Conservation (phyloP, 805 yeast species). For the Candida tibetensis region DNA sequence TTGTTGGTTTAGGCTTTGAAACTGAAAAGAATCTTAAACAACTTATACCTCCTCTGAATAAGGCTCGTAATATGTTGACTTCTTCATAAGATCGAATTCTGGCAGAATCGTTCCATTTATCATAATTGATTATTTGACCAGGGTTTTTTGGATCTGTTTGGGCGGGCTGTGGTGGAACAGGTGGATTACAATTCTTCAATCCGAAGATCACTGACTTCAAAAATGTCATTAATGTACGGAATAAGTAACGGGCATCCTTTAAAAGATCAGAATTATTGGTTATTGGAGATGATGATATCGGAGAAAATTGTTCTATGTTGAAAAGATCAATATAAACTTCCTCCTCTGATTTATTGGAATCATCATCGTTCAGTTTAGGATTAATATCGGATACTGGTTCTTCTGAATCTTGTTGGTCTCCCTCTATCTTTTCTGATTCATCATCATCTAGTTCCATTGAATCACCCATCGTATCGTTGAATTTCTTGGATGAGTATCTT, state of each 20-base stretch:
- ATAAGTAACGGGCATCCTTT: constrained; percentile 83
- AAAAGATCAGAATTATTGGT: constrained; percentile 59
- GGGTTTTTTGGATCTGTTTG: constrained; percentile 45
- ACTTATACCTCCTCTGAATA: constrained; percentile 80
- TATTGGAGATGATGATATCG: constrained; percentile 57
- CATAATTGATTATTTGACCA: constrained; percentile 39
- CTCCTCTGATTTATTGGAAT: constrained; percentile 18
- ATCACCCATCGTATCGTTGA: background rate
- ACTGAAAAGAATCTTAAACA: constrained; percentile 76
- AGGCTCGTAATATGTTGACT: constrained; percentile 65
- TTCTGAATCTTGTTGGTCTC: background rate
- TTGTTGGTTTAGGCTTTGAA: constrained; percentile 45
- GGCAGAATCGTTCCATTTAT: constrained; percentile 81
- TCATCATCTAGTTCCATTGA: background rate
- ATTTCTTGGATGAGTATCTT: constrained; percentile 28
- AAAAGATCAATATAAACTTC: constrained; percentile 24
- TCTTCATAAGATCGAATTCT: constrained; percentile 83
- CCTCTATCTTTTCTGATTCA: constrained; percentile 9
- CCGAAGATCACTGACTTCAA: constrained; percentile 88
- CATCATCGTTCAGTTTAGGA: no score
- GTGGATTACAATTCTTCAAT: constrained; percentile 84
- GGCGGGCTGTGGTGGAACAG: constrained; percentile 47
- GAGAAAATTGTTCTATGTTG: constrained; percentile 42
- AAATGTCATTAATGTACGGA: constrained; percentile 86
- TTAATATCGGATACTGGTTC: no score